phyloP scores from a whole-genome alignment of 192 early-diverging fungal species.

The Funneliformis geosporum region DNA sequence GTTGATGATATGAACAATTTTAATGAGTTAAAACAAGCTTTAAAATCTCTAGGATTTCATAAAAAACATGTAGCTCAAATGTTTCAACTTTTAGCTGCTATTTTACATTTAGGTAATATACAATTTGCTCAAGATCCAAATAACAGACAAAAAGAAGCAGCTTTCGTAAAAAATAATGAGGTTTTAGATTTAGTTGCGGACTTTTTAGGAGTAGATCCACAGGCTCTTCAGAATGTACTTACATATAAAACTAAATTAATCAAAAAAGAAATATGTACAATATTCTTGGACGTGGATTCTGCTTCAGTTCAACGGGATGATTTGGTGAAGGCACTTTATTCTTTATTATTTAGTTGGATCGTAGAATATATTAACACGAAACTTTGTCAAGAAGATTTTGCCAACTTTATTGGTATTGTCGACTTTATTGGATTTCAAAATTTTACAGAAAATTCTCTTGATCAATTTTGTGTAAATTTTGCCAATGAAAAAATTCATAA shows the following conservation, averaged over 20 bases:
- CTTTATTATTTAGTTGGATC: slow-evolving; percentile 82
- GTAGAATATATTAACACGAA: slow-evolving; percentile 83
- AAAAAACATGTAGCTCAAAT: slow-evolving; percentile 82
- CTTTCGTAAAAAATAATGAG: slow-evolving; percentile 74
- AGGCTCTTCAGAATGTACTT: slow-evolving; percentile 72
- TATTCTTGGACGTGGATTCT: slow-evolving; percentile 73
- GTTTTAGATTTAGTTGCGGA: slow-evolving; percentile 76
- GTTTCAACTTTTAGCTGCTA: slow-evolving; percentile 80
- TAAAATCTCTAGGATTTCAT: slow-evolving; percentile 85
- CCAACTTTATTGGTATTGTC: slow-evolving; percentile 80
- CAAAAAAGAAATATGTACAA: slow-evolving; percentile 78
- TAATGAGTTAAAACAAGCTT: slow-evolving; percentile 69
- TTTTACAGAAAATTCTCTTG: slow-evolving; percentile 55
- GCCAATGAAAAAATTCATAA: slow-evolving; percentile 87
- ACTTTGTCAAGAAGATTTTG: slow-evolving; percentile 67
- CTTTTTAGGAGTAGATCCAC: slow-evolving; percentile 76
- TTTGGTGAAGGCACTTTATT: slow-evolving; percentile 74
- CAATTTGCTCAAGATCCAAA: slow-evolving; percentile 70
- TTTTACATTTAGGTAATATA: slow-evolving; percentile 87
- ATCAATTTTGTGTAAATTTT: slow-evolving; percentile 76
- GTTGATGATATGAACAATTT: slow-evolving; percentile 66
- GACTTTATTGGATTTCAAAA: slow-evolving; percentile 83
- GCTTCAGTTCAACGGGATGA: slow-evolving; percentile 75
- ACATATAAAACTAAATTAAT: slow-evolving; percentile 83
- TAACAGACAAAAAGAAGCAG: slow-evolving; percentile 67